Evolutionary conservation across 2,329 filamentous ascomycete species (phyloP).

Genomic region (Beauveria australis): DNA sequence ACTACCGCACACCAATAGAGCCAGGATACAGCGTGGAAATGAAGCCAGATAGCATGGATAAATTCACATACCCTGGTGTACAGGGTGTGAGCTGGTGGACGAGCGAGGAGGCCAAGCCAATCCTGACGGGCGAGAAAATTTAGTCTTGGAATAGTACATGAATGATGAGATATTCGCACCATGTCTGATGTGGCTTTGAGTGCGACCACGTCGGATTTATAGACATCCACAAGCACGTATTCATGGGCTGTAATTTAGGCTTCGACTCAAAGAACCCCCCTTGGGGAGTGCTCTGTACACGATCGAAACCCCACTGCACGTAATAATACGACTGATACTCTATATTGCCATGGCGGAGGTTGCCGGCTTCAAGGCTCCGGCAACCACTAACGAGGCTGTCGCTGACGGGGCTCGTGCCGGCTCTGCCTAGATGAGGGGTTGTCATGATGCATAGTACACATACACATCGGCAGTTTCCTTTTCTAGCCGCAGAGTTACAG

Average conservation of each 20-base stretch:
- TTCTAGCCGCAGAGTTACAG: neutral
- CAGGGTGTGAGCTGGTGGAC: constrained; percentile 80
- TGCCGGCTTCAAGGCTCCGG: neutral
- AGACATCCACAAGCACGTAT: neutral
- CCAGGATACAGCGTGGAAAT: constrained; percentile 91
- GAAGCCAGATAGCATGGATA: constrained; percentile 80
- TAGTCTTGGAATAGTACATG: constrained; percentile 19
- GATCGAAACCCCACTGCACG: neutral
- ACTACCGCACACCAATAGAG: constrained; percentile 76
- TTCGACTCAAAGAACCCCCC: neutral
- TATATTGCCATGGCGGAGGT: neutral
- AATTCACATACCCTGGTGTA: constrained; percentile 67
- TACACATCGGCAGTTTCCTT: neutral
- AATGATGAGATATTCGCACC: neutral
- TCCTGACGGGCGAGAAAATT: constrained; percentile 56
- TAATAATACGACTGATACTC: neutral
- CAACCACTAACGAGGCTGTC: neutral
- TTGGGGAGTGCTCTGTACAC: neutral
- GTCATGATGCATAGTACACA: neutral
- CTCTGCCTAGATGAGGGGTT: neutral
- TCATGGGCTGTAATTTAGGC: neutral
- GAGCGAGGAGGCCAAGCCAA: constrained; percentile 67
- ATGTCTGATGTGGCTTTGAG: neutral
- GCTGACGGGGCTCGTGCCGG: neutral
- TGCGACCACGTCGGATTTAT: neutral